Evolutionary conservation across 2,329 filamentous ascomycete genomes (phyloP).

Genomic region (Alternaria alternata): DNA sequence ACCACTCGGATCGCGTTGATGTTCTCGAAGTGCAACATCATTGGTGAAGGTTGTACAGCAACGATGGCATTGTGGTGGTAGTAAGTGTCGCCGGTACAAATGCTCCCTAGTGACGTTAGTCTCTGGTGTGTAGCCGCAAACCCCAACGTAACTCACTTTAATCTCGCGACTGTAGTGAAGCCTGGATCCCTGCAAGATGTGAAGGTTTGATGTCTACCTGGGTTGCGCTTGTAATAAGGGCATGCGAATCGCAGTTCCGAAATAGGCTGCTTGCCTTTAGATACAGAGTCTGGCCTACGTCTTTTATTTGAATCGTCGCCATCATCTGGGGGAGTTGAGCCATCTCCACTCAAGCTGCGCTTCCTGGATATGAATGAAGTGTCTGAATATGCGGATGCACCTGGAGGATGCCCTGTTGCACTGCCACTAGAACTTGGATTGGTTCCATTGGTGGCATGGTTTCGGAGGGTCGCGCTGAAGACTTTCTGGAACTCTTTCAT

Average conservation of each 20-base stretch:
- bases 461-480: neutral
- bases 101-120: neutral
- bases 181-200: neutral
- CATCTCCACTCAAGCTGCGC: neutral
- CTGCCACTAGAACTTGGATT: neutral
- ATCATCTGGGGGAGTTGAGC: neutral
- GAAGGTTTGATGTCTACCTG: neutral
- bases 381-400: neutral
- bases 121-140: neutral
- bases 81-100: slow-evolving; percentile 21
- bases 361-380: neutral
- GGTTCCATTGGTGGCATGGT: neutral
- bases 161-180: neutral
- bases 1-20: slow-evolving; percentile 31
- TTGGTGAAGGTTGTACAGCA: slow-evolving; percentile 33
- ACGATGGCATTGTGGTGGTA: slow-evolving; percentile 36
- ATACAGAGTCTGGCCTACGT: neutral
- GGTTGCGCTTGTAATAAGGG: neutral
- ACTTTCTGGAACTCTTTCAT: neutral
- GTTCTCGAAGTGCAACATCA: slow-evolving; percentile 31
- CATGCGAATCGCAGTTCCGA: neutral
- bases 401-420: neutral
- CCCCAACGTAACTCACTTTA: neutral
- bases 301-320: neutral
- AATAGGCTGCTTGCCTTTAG: neutral